Evolutionary conservation across 1,284 basidiomycete genomes (phyloP).

Genomic region (Ustilago hordei): DNA sequence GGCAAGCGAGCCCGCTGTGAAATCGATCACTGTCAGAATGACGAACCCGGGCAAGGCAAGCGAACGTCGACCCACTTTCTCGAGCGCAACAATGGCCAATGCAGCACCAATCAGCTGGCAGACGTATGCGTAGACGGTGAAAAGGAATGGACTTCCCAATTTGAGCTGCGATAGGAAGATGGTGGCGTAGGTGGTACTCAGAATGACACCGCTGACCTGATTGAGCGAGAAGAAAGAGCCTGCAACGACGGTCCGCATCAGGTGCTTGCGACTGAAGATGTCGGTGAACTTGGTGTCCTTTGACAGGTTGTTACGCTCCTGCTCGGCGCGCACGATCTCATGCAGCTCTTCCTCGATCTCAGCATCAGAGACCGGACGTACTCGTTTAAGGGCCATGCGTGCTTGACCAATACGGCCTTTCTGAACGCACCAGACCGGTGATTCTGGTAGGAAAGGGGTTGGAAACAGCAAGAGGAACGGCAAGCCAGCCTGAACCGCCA

Average conservation of each 20-base stretch:
- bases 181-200: constrained; percentile 59
- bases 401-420: constrained; percentile 57
- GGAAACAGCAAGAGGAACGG: constrained; percentile 47
- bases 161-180: constrained; percentile 56
- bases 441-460: constrained; percentile 51
- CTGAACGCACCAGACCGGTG: constrained; percentile 54
- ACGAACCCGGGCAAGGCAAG: constrained; percentile 55
- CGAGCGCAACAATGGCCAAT: constrained; percentile 56
- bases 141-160: constrained; percentile 51
- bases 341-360: constrained; percentile 55
- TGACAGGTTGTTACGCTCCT: constrained; percentile 46
- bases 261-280: constrained; percentile 53
- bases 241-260: constrained; percentile 54
- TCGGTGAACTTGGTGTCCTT: constrained; percentile 52
- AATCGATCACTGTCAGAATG: constrained; percentile 49
- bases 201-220: constrained; percentile 60
- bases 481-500: constrained; percentile 50
- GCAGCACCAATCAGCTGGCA: constrained; percentile 50
- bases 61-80: constrained; percentile 53
- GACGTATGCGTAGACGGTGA: constrained; percentile 53
- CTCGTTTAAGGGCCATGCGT: constrained; percentile 34
- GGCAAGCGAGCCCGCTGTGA: constrained; percentile 47
- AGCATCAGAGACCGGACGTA: constrained; percentile 40
- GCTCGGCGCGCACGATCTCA: constrained; percentile 48
- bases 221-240: constrained; percentile 62